These are phyloP conservation scores for Linnemannia exigua DNA, from an alignment of 192 early-diverging fungal species.

Conservation along the genomic window DNA sequence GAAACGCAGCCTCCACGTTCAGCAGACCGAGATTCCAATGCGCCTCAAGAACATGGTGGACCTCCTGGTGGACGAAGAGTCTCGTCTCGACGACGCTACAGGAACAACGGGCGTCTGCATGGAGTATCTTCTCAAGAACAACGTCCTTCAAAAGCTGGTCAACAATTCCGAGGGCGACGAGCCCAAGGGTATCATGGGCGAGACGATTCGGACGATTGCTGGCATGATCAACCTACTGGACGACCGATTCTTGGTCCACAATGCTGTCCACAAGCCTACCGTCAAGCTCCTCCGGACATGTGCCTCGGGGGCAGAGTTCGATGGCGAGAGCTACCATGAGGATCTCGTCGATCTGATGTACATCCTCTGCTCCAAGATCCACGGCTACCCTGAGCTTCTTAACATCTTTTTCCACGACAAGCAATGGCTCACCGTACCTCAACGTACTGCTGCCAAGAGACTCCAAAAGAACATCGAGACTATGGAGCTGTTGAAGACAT, in stretches of 20 bases:
- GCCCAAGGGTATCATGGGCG: slow-evolving; percentile 84
- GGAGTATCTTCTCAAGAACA: slow-evolving; percentile 89
- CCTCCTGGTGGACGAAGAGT: slow-evolving; percentile 90
- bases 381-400: slow-evolving; percentile 78
- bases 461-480: slow-evolving; percentile 51
- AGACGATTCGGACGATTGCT: slow-evolving; percentile 83
- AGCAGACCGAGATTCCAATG: slow-evolving; percentile 82
- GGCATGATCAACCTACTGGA: slow-evolving; percentile 89
- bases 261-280: slow-evolving; percentile 89
- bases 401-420: slow-evolving; percentile 84
- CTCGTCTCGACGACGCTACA: slow-evolving; percentile 75
- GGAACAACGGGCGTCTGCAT: slow-evolving; percentile 86
- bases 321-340: slow-evolving; percentile 70
- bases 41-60: slow-evolving; percentile 88
- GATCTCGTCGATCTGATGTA: slow-evolving; percentile 81
- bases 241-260: slow-evolving; percentile 91
- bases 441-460: slow-evolving; percentile 52
- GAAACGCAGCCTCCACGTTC: slow-evolving; percentile 63
- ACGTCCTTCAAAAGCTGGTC: slow-evolving; percentile 85
- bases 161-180: slow-evolving; percentile 81
- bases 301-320: slow-evolving; percentile 64
- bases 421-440: slow-evolving; percentile 71
- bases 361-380: slow-evolving; percentile 84
- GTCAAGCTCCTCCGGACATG: slow-evolving; percentile 80
- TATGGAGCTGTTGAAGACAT: slow-evolving; percentile 43